These are phyloP conservation scores for Fusarium bactridioides DNA, from an alignment of 2,329 filamentous ascomycete species.

Conservation along the genomic window DNA sequence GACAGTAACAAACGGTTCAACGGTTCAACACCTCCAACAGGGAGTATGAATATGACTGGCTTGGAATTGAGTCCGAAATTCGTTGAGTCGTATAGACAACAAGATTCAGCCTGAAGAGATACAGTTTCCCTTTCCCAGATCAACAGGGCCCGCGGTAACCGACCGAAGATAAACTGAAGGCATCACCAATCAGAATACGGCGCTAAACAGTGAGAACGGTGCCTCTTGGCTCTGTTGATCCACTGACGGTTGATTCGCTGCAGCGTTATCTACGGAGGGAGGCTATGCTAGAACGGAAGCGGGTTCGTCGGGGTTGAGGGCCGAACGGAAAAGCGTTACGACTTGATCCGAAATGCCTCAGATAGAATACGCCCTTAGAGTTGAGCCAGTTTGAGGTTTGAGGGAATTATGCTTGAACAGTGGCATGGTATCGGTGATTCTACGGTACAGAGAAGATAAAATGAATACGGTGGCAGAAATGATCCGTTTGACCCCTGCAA, in stretches of 20 bases:
- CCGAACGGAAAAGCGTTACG: slow-evolving; percentile 1
- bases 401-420: slow-evolving; percentile 12
- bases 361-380: background rate
- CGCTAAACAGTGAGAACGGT: slow-evolving; percentile 11
- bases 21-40: background rate
- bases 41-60: background rate
- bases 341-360: background rate
- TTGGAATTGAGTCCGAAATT: background rate
- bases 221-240: background rate
- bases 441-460: background rate
- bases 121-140: slow-evolving; percentile 15
- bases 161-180: slow-evolving; percentile 11
- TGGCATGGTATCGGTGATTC: slow-evolving; percentile 27
- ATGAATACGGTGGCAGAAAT: slow-evolving; percentile 20
- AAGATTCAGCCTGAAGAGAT: slow-evolving; percentile 22
- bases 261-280: slow-evolving; percentile 28
- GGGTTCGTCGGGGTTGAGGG: slow-evolving; percentile 18
- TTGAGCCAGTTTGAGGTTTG: background rate
- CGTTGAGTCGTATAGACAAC: background rate
- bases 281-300: slow-evolving; percentile 15
- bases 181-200: slow-evolving; percentile 33
- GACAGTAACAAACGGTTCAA: slow-evolving; percentile 16
- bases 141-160: slow-evolving; percentile 32
- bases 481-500: slow-evolving; percentile 21
- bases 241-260: slow-evolving; percentile 8